Evolutionary conservation across 2,329 filamentous ascomycete species (phyloP).

Genomic region (Fusarium concolor): DNA sequence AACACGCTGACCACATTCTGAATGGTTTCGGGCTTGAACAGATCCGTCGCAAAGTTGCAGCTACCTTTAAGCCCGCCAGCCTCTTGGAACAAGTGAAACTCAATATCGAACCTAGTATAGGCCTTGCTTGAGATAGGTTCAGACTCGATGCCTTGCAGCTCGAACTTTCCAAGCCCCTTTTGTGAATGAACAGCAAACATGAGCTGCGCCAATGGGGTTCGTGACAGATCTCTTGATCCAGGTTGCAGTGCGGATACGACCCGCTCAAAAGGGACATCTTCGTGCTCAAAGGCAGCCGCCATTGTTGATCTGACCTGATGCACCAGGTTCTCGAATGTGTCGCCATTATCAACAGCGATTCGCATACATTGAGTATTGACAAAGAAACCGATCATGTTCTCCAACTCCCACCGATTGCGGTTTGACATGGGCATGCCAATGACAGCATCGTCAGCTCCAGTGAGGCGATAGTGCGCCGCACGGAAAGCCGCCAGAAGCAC

Average conservation of each 20-base stretch:
- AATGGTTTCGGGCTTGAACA: slow-evolving; percentile 40
- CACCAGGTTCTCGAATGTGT: slow-evolving; percentile 28
- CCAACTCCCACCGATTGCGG: slow-evolving; percentile 26
- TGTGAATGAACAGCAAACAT: slow-evolving; percentile 36
- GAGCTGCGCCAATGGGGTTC: slow-evolving; percentile 11
- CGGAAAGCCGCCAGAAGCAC: slow-evolving; percentile 45
- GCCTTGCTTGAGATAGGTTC: slow-evolving; percentile 8
- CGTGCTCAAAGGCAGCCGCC: not conserved
- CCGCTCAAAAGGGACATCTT: slow-evolving; percentile 17
- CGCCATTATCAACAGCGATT: slow-evolving; percentile 23
- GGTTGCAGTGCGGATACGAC: slow-evolving; percentile 8
- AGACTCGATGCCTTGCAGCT: slow-evolving; percentile 25
- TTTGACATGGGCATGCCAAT: slow-evolving; percentile 40
- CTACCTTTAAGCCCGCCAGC: slow-evolving; percentile 12
- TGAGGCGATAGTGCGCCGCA: slow-evolving; percentile 44
- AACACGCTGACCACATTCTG: slow-evolving; percentile 32
- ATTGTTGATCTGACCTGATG: slow-evolving; percentile 19
- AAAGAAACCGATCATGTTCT: slow-evolving; percentile 43
- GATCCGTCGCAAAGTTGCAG: slow-evolving; percentile 37
- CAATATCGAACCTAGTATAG: slow-evolving; percentile 40
- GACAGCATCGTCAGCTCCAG: slow-evolving; percentile 37
- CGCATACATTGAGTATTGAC: slow-evolving; percentile 46
- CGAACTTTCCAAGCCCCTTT: slow-evolving; percentile 32
- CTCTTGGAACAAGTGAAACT: slow-evolving; percentile 44
- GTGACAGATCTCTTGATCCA: not conserved